Evolutionary conservation across 768 basidiomycete genomes (phyloP), one percentile per base, ranked within the genome.

Genomic region (Hygrophoropsis aurantiaca): DNA sequence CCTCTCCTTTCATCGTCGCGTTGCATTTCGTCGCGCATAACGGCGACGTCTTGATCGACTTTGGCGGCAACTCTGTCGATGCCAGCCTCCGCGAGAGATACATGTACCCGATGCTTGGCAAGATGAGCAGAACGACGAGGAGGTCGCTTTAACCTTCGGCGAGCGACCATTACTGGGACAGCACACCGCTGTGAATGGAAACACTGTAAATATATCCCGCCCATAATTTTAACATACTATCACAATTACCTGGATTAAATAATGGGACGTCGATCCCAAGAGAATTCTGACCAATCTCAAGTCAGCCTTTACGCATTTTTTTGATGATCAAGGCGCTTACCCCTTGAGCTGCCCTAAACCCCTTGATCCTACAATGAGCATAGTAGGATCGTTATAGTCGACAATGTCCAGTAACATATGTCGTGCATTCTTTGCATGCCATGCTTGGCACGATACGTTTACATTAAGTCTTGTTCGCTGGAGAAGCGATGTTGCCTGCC

Each of bases 121-220:
- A 91, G 82, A 64, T 91, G 88, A 0, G 90, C 89, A 3, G 82
- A 79, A 40, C 84, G 86, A 45, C 82, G 81, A 11, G 93, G 84
- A 18, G 93, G 90, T 3, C 91, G 84, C 66, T 90, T 91, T 64
- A 97, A 84, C 11, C 94, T 78, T 43, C 93, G 84, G 44, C 94
- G 90, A 4, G 94, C 91, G 44, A 95, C 92, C 94, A 97, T 95
- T 45, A 97, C 93, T 0, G 94, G 94, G 0, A 95, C 94, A 13
- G 91, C 91, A 51, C 91, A 94, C 68, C 92, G 94, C 77, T 92
- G 62, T 5, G 56, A 56, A 15, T 10, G 23, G 9, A 23, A 36
- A 19, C 21, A 49, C 19, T 32, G 23, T 32, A 44, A 40, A 24
- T 26, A 13, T 26, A n/a, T 43, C 20, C 23, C 4, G 3, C 8